phyloP scores from a whole-genome alignment of 768 basidiomycete genomes.

The Leccinum boreale region DNA sequence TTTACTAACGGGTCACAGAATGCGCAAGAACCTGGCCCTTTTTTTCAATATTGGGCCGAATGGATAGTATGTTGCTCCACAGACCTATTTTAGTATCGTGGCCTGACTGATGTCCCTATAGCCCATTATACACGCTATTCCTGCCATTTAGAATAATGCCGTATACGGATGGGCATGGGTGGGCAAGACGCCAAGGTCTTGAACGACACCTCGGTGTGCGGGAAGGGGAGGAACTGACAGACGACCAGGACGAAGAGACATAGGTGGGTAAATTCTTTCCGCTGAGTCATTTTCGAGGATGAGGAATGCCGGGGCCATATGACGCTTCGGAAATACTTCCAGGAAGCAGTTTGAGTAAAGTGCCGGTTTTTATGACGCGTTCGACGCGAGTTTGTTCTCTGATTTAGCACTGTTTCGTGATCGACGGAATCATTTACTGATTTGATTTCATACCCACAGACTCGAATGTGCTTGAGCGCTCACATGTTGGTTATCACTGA shows the following conservation, averaged over 20 bases:
- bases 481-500: neutral
- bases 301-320: constrained; percentile 78
- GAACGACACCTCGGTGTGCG: constrained; percentile 58
- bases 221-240: constrained; percentile 85
- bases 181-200: constrained; percentile 70
- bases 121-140: constrained; percentile 75
- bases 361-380: constrained; percentile 17
- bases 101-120: constrained; percentile 27
- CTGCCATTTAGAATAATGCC: constrained; percentile 78
- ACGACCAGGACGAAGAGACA: constrained; percentile 56
- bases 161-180: constrained; percentile 78
- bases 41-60: constrained; percentile 85
- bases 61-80: constrained; percentile 68
- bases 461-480: neutral
- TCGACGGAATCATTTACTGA: constrained; percentile 6
- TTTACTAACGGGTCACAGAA: constrained; percentile 25
- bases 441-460: neutral
- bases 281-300: constrained; percentile 34
- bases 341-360: constrained; percentile 24
- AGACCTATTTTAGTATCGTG: neutral
- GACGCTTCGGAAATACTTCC: constrained; percentile 52
- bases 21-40: constrained; percentile 62
- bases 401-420: constrained; percentile 5
- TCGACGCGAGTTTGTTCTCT: constrained; percentile 18
- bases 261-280: constrained; percentile 11